Evolutionary conservation across 768 basidiomycete species (phyloP).

Genomic region (Termitomyces titanicus): DNA sequence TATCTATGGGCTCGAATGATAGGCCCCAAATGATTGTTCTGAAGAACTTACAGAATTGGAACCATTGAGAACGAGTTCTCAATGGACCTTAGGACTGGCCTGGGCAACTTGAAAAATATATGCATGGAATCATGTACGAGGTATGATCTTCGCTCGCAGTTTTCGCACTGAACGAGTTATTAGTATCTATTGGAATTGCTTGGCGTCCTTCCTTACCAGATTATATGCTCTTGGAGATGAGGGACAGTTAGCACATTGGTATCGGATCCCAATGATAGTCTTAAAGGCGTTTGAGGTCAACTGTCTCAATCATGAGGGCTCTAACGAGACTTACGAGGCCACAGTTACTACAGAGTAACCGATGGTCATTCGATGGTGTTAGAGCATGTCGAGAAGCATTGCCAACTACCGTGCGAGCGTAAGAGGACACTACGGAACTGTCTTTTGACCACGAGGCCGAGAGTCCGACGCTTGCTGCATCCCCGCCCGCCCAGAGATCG

Average conservation of each 20-base stretch:
- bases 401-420: constrained; percentile 68
- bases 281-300: constrained; percentile 23
- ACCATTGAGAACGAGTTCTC: constrained; percentile 57
- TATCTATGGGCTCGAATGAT: constrained; percentile 45
- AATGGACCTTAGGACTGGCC: constrained; percentile 63
- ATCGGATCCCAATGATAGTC: constrained; percentile 76
- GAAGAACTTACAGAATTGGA: constrained; percentile 54
- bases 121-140: constrained; percentile 80
- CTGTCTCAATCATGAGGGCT: not conserved
- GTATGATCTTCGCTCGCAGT: constrained; percentile 79
- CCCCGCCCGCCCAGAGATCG: constrained; percentile 71
- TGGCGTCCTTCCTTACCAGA: constrained; percentile 49
- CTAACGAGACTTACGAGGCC: constrained; percentile 37
- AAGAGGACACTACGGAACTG: constrained; percentile 57
- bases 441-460: constrained; percentile 44
- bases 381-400: constrained; percentile 33
- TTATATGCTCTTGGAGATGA: constrained; percentile 69
- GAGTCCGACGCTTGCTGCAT: constrained; percentile 59
- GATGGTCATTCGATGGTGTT: constrained; percentile 47
- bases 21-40: not conserved
- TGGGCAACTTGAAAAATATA: constrained; percentile 82
- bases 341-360: constrained; percentile 58
- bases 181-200: not conserved
- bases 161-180: constrained; percentile 54
- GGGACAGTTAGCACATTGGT: constrained; percentile 88